Evolutionary conservation across 2,329 filamentous ascomycete genomes (phyloP), one percentile per base, ranked within the genome.

Genomic region (Penicillium sp.): DNA sequence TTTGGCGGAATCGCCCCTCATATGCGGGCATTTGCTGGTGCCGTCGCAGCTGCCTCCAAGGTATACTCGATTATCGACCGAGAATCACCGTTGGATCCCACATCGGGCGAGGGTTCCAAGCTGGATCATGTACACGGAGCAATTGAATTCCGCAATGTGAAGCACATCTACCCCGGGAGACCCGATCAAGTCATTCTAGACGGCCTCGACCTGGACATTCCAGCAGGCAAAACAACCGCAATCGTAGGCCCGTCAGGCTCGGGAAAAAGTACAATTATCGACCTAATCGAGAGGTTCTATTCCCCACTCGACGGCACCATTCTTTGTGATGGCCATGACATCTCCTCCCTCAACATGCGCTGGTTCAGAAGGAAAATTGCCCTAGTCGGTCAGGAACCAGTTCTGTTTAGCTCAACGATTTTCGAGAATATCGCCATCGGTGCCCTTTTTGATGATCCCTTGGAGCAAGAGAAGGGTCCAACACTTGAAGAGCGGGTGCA

Each of bases 191-290:
- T 35, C 8, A 35, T 35, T 35, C 31, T 35, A 35, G 31, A 35
- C 31, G 31, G 31, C 8, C 31, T 35, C 31, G 8, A 35, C 31
- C 31, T 35, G 31, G 8, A 35, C 8, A 35, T 35, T 13, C 31
- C 31, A 35, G 31, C 31, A 35, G 31, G 31, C 31, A 93, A 94
- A 79, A 91, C 90, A 26, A 94, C 92, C 0, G 93, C 93, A 1
- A 81, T 96, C 1, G 93, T 96, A 4, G 92, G 92, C 64, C 90
- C 91, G 0, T 96, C 92, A 7, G 92, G 92, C 19, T 92, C 88
- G 38, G 92, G 92, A 52, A 96, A 96, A 79, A 91, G 88, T 66
- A 96, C 92, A 0, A 92, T 96, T 65, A 88, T 96, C 41, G 91
- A 91, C n/a, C 82, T 96, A 17, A 86, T 95, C 1, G 91, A 95